Base-by-base conservation (phyloP, 2,329 filamentous ascomycete species). In the Ceratocystis ficicola region DNA sequence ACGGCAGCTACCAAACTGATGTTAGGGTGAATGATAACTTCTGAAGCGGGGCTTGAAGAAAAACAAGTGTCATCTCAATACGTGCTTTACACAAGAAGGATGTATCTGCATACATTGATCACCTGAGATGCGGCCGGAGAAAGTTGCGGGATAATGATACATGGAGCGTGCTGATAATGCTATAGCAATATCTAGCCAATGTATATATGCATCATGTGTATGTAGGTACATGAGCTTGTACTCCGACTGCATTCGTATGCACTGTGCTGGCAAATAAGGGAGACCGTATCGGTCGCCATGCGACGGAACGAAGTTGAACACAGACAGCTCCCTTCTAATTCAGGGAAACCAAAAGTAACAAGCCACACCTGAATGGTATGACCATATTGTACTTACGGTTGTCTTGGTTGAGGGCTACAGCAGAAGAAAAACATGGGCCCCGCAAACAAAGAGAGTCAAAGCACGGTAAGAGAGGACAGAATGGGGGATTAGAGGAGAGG, bases 241-340 rank as follows among this genome's bases (percentile, higher is more conserved):
- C 20, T 25, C 52, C 17, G 15, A 25, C 52, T 59, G 15, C 36
- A 59, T 59, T 17, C 55, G 15, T 59, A 59, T 59, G 55, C 55
- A 59, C 55, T 32, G 25, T 59, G 55, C 28, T 59, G 55, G 55
- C 30, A 30, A 59, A 59, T 59, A 59, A 28, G 55, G 55, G 55
- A 17, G 25, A 20, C 55, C 15, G 55, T 32, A 59, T 59, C 55
- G 30, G 55, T 32, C 12, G 55, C 55, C 55, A 59, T 59, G 55
- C 55, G 55, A 30, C 25, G 17, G 55, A 59, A 59, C 55, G 28
- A 59, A 59, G 55, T 52, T 28, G 48, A n/a, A 52, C 48, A 52
- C 48, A 52, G 48, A 52, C 22, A 52, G 20, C 22, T n/a, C 28
- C 55, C 32, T 30, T 25, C 55, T 36, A 30, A 59, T 20, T 30